These are phyloP conservation scores for Orychophragmus violaceus DNA, from an alignment of 345 rosid species.

Conservation along the genomic window DNA sequence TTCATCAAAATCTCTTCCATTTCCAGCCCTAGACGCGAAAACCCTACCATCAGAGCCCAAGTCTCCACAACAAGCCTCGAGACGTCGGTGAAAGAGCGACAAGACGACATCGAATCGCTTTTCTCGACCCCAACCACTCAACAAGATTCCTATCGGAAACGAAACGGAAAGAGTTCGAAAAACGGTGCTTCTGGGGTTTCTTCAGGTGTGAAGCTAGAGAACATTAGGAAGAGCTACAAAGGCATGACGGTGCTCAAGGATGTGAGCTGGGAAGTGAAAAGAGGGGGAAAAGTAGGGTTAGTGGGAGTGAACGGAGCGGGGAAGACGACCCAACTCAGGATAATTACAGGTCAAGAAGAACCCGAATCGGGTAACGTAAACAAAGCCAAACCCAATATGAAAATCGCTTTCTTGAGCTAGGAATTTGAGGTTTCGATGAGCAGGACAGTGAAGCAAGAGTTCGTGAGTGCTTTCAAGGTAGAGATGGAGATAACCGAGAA, in stretches of 20 bases:
- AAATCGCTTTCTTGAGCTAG: conserved; percentile 66
- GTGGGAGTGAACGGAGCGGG: conserved; percentile 93
- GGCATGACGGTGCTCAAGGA: conserved; percentile 75
- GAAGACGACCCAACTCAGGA: conserved; percentile 85
- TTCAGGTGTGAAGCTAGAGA: conserved; percentile 77
- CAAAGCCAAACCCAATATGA: conserved; percentile 61
- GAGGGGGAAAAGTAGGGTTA: conserved; percentile 76
- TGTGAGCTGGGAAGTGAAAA: conserved; percentile 86
- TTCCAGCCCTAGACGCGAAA: conserved; percentile 7
- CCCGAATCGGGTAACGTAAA: conserved; percentile 82
- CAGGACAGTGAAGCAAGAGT: conserved; percentile 86
- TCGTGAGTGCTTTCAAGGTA: conserved; percentile 66
- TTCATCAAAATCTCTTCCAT: conserved; percentile 20
- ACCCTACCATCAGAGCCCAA: conserved; percentile 29
- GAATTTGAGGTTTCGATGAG: conserved; percentile 86
- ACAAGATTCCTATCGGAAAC: conserved; percentile 27
- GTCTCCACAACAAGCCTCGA: conserved; percentile 45
- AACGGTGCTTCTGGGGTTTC: conserved; percentile 61
- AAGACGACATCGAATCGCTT: conserved; percentile 45
- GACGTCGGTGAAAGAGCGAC: conserved; percentile 7
- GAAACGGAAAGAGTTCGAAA: conserved; percentile 28
- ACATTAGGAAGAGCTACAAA: conserved; percentile 65
- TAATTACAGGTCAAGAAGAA: conserved; percentile 77
- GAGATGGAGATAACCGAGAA: conserved; percentile 59
- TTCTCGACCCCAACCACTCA: conserved; percentile 31